Evolutionary conservation across 2,329 filamentous ascomycete genomes (phyloP), one percentile per base, ranked within the genome.

Genomic region (Trichophyton schoenleinii): DNA sequence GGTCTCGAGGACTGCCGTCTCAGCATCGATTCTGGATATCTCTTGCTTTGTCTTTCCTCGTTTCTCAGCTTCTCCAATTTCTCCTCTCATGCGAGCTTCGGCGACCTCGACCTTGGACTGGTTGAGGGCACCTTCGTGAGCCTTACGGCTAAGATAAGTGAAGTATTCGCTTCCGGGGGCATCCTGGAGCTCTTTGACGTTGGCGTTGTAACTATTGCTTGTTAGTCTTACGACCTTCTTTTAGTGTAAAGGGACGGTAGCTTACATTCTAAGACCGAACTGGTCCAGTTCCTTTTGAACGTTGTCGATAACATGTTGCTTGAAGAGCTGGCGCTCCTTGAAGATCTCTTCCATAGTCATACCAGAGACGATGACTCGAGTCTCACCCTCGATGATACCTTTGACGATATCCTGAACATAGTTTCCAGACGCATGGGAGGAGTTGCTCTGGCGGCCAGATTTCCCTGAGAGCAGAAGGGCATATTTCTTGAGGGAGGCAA

Each of bases 331-430:
- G 38, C 88, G 80, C 73, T 89, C 86, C 63, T 85, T 87, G 73
- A 91, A 91, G 63, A 95, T 88, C 73, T 94, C 89, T 71, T 92
- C 89, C 87, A 94, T 92, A n/a, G 88, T 91, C 88, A 95, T 92
- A 67, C 84, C 86, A 0, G 86, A 89, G 48, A 95, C 88, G 60
- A 95, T 84, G 4, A 89, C 87, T 62, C 90, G 83, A 0, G 88
- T 91, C 73, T 95, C 90, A 64, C 90, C 90, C 72, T 95, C 89
- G 67, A 95, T 94, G 72, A 95, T 91, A 63, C 89, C 89, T 73
- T 90, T 92, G 73, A 95, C 87, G 64, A 95, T 95, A 67, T 88
- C 88, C 69, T 88, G 87, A 15, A 94, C 85, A 74, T 92, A 88
- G 60, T 81, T 79, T 65, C 73, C 76, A 15, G 75, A 74, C 41